Evolutionary conservation across 2,329 filamentous ascomycete species (phyloP), one percentile per base, ranked within the genome.

Genomic region (Phyllosticta paracitricarpa): DNA sequence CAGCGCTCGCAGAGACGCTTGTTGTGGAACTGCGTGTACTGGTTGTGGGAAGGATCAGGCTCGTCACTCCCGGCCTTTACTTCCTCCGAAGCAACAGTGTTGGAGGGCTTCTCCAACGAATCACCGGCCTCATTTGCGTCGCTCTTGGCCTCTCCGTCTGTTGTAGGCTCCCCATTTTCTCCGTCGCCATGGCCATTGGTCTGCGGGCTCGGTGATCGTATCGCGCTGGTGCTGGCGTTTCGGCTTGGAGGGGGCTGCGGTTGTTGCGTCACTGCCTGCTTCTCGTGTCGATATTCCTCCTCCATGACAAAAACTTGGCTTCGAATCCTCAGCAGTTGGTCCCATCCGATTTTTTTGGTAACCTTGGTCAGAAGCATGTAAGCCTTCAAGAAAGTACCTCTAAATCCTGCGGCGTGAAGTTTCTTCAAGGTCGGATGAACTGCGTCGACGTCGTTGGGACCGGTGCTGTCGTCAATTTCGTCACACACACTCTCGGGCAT

Each of bases 221-320:
- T 79, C 57, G 86, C 89, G 66, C 91, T 87, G 54, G 87, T 89
- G 77, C 91, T 94, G 56, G 91, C 83, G 71, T 88, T 91, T 54
- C 88, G 84, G 68, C 85, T 87, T 65, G 71, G 65, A 19, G 67
- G 52, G 52, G 65, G 65, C 6, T 70, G 63, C 75, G 73, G 59
- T 75, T 76, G 54, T 9, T 57, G 54, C 74, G 70, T 71, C 56
- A 78, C 69, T 19, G 77, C 77, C 61, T 89, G 86, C 74, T 89
- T 90, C 76, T 97, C 94, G 61, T 87, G 89, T 56, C 94, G 86
- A 72, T 99, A 99, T 74, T 99, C 94, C 70, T 99, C 94, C 73
- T 99, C 94, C 94, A 99, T 99, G 56, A 99, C 94, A 68, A 99
- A 99, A 1, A 99, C 94, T 65, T 93, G 92, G 77, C 93, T 97